Percentiles rank a stretch among this genome's conserved stretches.
Conservation (phyloP, 2,329 filamentous ascomycete species). For the Pseudocercospora macadamiae region DNA sequence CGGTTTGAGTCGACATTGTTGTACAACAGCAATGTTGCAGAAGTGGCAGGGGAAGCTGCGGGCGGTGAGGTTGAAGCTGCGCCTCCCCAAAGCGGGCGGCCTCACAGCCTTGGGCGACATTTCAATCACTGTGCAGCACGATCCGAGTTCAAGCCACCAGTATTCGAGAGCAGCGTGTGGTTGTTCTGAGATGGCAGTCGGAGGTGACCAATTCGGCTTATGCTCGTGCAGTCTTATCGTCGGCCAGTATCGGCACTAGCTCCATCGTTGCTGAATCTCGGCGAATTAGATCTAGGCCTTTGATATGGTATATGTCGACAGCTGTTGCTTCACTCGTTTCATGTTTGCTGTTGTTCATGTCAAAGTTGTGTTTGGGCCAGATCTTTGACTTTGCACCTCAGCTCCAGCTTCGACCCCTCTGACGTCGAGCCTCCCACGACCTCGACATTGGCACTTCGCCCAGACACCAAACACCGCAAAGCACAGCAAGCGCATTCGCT, state of each 20-base stretch:
- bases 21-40: too few relatives aligned
- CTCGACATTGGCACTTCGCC: not conserved
- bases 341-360: not conserved
- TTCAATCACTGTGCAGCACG: too few relatives aligned
- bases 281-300: not conserved
- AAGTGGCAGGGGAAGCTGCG: too few relatives aligned
- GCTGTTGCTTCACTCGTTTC: slow-evolving; percentile 5
- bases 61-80: too few relatives aligned
- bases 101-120: too few relatives aligned
- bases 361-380: not conserved
- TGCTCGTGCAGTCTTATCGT: not conserved
- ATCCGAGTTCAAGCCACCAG: not conserved
- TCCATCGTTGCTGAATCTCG: not conserved
- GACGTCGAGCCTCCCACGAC: not conserved
- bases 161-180: not conserved
- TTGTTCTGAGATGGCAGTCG: not conserved
- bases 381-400: not conserved
- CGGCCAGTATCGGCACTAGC: not conserved
- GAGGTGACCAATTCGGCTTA: not conserved
- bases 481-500: not conserved
- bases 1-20: too few relatives aligned
- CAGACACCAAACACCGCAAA: not conserved
- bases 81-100: too few relatives aligned
- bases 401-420: not conserved
- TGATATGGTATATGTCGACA: not conserved